phyloP scores from a whole-genome alignment of 139 green algal species.

The Chlorella sp. region DNA sequence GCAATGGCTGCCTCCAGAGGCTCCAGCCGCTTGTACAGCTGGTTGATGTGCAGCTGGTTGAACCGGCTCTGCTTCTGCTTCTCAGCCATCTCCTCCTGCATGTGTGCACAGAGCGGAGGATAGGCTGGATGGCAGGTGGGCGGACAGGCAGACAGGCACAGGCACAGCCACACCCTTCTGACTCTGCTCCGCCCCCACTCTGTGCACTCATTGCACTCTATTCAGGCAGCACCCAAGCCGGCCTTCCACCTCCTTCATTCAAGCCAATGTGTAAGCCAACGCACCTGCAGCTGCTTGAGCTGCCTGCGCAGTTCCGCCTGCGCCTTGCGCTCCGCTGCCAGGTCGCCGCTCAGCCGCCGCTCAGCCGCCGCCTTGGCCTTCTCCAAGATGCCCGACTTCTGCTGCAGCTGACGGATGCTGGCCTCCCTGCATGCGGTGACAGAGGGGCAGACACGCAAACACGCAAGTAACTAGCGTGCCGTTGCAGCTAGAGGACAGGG shows the following conservation, averaged over 20 bases:
- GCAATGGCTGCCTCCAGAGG: conserved; percentile 5
- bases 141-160: neutral
- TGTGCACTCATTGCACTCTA: no score
- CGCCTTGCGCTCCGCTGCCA: neutral
- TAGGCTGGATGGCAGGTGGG: neutral
- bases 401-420: neutral
- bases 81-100: conserved; percentile 13
- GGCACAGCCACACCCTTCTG: no score
- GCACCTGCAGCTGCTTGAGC: neutral
- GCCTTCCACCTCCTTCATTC: neutral
- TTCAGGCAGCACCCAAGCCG: neutral
- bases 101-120: neutral
- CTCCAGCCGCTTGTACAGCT: conserved; percentile 24
- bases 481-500: no score
- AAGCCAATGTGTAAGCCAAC: neutral
- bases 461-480: no score
- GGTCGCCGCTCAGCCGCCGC: conserved; percentile 8
- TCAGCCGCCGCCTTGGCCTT: neutral
- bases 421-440: neutral
- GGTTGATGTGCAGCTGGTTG: conserved; percentile 1
- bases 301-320: neutral
- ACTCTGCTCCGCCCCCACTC: no score
- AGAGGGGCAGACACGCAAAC: no score
- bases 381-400: neutral
- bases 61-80: conserved; percentile 8